A percentile compares a stretch with the other conserved stretches of the same genome.
These are phyloP conservation scores for Scheffersomyces quercinus DNA, from an alignment of 1,139 yeast genomes.

Conservation along the genomic window DNA sequence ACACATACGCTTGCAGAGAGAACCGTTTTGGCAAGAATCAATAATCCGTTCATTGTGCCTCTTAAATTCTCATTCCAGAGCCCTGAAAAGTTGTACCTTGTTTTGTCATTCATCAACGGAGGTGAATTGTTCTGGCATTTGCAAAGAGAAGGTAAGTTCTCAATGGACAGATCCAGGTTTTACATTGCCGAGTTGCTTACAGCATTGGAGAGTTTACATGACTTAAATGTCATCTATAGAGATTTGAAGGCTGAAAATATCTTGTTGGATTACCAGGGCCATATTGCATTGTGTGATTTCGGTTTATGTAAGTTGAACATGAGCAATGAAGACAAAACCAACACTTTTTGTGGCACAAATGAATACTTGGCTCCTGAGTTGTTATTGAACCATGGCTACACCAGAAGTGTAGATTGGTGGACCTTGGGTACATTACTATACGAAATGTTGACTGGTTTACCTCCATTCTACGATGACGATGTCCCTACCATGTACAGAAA, in stretches of 20 bases:
- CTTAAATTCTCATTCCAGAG: slow-evolving; percentile 93
- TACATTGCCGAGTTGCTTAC: slow-evolving; percentile 92
- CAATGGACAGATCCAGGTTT: slow-evolving; percentile 85
- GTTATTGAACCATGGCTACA: slow-evolving; percentile 87
- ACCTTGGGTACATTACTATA: slow-evolving; percentile 89
- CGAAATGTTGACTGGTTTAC: slow-evolving; percentile 96
- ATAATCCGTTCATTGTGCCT: slow-evolving; percentile 98
- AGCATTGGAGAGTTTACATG: slow-evolving; percentile 90
- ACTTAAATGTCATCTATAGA: slow-evolving; percentile 87
- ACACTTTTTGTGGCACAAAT: slow-evolving; percentile 96
- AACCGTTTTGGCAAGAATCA: slow-evolving; percentile 88
- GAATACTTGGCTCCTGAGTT: slow-evolving; percentile 96
- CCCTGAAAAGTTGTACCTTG: slow-evolving; percentile 90
- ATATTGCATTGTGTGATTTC: slow-evolving; percentile 94
- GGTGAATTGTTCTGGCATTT: slow-evolving; percentile 96
- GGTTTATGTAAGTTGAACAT: slow-evolving; percentile 94
- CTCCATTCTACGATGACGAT: slow-evolving; percentile 87
- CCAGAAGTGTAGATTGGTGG: slow-evolving; percentile 98
- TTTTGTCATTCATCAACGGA: slow-evolving; percentile 91
- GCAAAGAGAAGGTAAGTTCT: slow-evolving; percentile 88
- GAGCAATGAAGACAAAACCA: slow-evolving; percentile 85
- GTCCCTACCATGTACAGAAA: slow-evolving; percentile 93
- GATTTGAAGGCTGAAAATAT: slow-evolving; percentile 97
- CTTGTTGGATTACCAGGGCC: slow-evolving; percentile 91
- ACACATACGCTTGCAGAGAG: slow-evolving; percentile 96